Evolutionary conservation across 2,329 filamentous ascomycete genomes (phyloP).

Genomic region (Grosmannia penicillata): DNA sequence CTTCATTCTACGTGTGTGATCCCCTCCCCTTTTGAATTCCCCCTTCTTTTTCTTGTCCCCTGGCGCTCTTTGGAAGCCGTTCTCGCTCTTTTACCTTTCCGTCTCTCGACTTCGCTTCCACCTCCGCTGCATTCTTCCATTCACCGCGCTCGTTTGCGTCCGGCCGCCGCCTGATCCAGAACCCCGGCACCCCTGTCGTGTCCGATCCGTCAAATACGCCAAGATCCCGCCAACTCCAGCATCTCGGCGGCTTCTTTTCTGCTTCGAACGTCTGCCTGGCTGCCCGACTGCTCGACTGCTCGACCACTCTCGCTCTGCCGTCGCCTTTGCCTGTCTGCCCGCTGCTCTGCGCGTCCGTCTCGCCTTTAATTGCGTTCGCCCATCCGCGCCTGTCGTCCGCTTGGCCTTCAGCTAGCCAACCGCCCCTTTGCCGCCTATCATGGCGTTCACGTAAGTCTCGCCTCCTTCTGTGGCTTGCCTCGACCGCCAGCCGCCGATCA

Average conservation of each 20-base stretch:
- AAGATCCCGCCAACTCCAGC: neutral
- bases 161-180: neutral
- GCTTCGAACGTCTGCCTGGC: neutral
- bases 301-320: neutral
- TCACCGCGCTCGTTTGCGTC: neutral
- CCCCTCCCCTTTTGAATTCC: neutral
- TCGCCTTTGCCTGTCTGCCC: too few relatives aligned
- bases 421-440: neutral
- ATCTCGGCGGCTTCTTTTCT: neutral
- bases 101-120: neutral
- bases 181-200: neutral
- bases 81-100: neutral
- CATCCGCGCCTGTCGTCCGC: neutral
- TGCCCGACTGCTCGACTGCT: neutral
- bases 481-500: too few relatives aligned
- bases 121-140: neutral
- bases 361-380: too few relatives aligned
- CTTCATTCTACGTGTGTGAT: neutral
- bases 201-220: neutral
- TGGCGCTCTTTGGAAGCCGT: neutral
- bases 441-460: conserved; percentile 1
- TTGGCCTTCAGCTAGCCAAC: neutral
- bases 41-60: conserved; percentile 1
- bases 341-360: too few relatives aligned
- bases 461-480: too few relatives aligned